Percentiles rank a stretch among this genome's conserved stretches.
Evolutionary conservation across 257 asterid genomes (phyloP).

Genomic region (Solanum boliviense): DNA sequence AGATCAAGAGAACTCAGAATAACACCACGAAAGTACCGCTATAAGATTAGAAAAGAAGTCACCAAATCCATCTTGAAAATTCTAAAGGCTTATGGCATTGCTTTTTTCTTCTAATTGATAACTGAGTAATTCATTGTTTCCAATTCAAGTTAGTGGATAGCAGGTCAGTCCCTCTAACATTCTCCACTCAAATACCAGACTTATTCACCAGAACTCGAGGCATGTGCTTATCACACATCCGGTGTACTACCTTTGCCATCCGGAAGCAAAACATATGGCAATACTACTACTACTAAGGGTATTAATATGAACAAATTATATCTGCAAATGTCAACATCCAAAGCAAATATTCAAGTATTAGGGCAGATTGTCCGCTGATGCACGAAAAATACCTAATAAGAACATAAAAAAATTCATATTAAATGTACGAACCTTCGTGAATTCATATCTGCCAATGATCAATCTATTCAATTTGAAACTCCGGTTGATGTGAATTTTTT

Average conservation of each 20-base stretch:
- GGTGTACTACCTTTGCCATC: background rate
- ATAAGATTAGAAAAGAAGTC: background rate
- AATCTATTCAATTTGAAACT: background rate
- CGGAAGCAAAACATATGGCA: background rate
- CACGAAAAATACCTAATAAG: background rate
- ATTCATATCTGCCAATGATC: background rate
- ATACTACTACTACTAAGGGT: background rate
- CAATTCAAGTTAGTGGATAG: background rate
- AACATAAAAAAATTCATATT: background rate
- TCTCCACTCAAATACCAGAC: background rate
- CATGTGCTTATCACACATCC: background rate
- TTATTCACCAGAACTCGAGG: background rate
- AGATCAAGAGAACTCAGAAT: background rate
- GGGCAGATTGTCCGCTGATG: background rate
- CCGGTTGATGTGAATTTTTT: background rate
- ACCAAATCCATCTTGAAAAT: background rate
- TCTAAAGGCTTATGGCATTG: background rate
- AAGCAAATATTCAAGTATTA: background rate
- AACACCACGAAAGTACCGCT: background rate
- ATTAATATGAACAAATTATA: background rate
- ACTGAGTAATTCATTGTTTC: background rate
- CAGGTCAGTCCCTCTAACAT: background rate
- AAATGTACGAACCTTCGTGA: background rate
- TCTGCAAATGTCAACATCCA: background rate
- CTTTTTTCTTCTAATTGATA: background rate